phyloP scores from a whole-genome alignment of 1,139 yeast species.

The Sugiyamaella sp. region DNA sequence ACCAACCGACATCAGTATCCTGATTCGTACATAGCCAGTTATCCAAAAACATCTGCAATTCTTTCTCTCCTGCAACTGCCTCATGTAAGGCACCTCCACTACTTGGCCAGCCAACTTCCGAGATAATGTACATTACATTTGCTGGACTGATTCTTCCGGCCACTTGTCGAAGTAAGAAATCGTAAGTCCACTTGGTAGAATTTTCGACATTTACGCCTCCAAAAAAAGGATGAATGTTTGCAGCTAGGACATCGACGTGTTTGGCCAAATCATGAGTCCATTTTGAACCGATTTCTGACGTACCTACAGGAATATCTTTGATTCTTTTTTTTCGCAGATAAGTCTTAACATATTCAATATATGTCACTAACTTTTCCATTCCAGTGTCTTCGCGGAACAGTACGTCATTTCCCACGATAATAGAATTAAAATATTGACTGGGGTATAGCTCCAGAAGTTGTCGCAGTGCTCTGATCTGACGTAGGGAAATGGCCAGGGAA shows the following conservation, averaged over 20 bases:
- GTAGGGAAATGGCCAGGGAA: constrained; percentile 49
- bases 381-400: constrained; percentile 57
- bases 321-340: constrained; percentile 42
- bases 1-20: constrained; percentile 52
- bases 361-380: constrained; percentile 45
- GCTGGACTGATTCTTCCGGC: constrained; percentile 35
- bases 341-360: constrained; percentile 49
- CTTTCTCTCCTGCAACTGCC: constrained; percentile 52
- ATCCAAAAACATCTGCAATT: constrained; percentile 53
- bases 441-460: constrained; percentile 51
- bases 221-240: constrained; percentile 70
- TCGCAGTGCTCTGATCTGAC: constrained; percentile 45
- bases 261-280: constrained; percentile 39
- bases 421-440: constrained; percentile 50
- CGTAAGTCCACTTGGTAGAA: constrained; percentile 58
- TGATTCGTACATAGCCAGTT: constrained; percentile 56
- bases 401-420: constrained; percentile 67
- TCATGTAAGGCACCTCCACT: constrained; percentile 55
- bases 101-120: constrained; percentile 77
- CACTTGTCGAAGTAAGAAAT: constrained; percentile 53
- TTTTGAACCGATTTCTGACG: constrained; percentile 57
- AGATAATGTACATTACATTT: constrained; percentile 46
- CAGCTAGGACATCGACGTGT: constrained; percentile 60
- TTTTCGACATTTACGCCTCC: constrained; percentile 56
- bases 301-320: constrained; percentile 53